Conservation (phyloP, 2,329 filamentous ascomycete species). For the Alternaria atra region DNA sequence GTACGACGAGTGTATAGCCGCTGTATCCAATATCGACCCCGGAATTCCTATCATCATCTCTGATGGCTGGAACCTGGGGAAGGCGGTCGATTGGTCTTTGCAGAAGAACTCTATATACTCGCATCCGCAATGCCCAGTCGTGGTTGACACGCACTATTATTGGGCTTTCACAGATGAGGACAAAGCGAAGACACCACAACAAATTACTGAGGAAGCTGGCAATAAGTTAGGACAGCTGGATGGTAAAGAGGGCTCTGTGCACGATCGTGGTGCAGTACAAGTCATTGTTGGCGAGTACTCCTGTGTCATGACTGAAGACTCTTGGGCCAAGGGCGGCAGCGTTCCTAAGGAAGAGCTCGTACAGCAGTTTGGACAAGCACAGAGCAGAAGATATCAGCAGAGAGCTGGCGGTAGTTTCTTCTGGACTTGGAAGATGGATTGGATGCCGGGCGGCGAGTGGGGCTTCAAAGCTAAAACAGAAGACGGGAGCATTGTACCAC, state of each 20-base stretch:
- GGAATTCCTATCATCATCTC: constrained; percentile 66
- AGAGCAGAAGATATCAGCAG: constrained; percentile 60
- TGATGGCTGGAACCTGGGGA: constrained; percentile 64
- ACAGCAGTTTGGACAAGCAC: constrained; percentile 58
- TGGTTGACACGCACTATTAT: constrained; percentile 68
- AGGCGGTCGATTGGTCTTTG: constrained; percentile 57
- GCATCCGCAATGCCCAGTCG: constrained; percentile 56
- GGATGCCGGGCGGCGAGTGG: constrained; percentile 70
- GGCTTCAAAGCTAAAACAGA: constrained; percentile 64
- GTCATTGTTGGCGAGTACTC: constrained; percentile 67
- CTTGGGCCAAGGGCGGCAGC: constrained; percentile 54
- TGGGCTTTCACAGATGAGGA: constrained; percentile 66
- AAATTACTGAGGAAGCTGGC: constrained; percentile 60
- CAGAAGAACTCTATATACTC: constrained; percentile 50
- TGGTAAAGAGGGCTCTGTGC: constrained; percentile 58
- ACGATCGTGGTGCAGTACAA: constrained; percentile 61
- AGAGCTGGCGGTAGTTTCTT: constrained; percentile 64
- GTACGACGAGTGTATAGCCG: constrained; percentile 62
- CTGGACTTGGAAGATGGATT: constrained; percentile 70
- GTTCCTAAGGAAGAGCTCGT: constrained; percentile 52
- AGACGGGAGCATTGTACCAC: constrained; percentile 53
- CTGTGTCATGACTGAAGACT: constrained; percentile 63
- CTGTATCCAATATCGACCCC: constrained; percentile 59
- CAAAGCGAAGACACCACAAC: constrained; percentile 60
- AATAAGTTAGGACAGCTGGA: constrained; percentile 58